Base-by-base conservation (phyloP, 108 stramenopile species). In the Cyclotella atomus region DNA sequence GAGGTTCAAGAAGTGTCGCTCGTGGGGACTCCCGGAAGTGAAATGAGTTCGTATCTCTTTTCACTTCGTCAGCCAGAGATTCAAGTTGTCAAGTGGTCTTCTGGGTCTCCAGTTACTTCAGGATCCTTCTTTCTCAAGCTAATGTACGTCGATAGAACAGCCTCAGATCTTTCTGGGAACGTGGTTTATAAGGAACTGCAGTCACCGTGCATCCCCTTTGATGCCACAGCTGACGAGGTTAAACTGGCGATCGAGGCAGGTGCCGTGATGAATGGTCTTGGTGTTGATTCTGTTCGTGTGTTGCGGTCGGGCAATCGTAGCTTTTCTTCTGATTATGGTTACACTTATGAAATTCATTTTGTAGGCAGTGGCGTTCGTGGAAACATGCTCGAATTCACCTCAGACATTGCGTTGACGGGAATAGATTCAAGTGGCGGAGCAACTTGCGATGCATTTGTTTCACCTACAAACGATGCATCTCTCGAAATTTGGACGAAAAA, bases 1-100 rank as follows among this genome's bases (percentile, higher is more conserved):
- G 92, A 91, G 77, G 86, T 92, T 17, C 94, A 95, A 70, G 85
- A 88, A 62, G 61, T 94, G 35, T 57, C 67, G 14, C 44, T 83
- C 14, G 68, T 23, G 34, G 68, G 73, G 9, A 59, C 65, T 17
- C 60, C 49, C 47, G 47, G 34, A 24, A 81, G 64, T 32, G 65
- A 73, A 21, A 78, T 70, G 47, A 53, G 72, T 45, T 64, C 38
- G 29, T 73, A 74, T 28, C 61, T 62, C 32, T 85, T 85, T 38
- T 77, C 84, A 1, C 71, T 85, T 36, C 44, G 76, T 9, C 36
- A 72, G 50, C 77, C 82, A 16, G 77, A 83, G 53, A 75, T 71
- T 16, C 82, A 83, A 75, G 62, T 74, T 6, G 73, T 83, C 7
- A 68, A 74, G 32, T 70, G 71, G 65, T 69, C 72, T 16, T 52